Conservation (phyloP, 192 early-diverging fungal species). For the Pilobolus umbonatus region DNA sequence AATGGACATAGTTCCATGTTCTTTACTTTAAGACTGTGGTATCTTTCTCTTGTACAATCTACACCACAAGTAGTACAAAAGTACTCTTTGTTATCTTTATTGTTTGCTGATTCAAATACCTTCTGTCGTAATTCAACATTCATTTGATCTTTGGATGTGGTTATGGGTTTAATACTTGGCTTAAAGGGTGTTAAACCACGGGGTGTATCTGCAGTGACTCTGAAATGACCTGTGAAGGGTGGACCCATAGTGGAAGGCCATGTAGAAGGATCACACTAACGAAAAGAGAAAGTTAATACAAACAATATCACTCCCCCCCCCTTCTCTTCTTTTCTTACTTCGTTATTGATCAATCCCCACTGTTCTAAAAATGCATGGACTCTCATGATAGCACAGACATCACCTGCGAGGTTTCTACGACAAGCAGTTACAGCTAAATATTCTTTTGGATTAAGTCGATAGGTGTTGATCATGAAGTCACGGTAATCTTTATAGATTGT, state of each 20-base stretch:
- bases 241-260: conserved; percentile 89
- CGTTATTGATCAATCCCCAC: conserved; percentile 99
- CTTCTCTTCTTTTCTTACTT: conserved; percentile 46
- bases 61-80: conserved; percentile 89
- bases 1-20: conserved; percentile 81
- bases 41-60: conserved; percentile 75
- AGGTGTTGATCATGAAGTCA: conserved; percentile 98
- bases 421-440: conserved; percentile 98
- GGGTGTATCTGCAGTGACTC: conserved; percentile 93
- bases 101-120: conserved; percentile 46
- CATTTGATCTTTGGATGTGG: conserved; percentile 4
- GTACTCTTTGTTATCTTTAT: conserved; percentile 32
- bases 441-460: conserved; percentile 90
- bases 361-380: conserved; percentile 99
- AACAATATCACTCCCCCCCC: background rate
- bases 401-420: conserved; percentile 92
- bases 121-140: conserved; percentile 55
- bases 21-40: conserved; percentile 77
- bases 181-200: conserved; percentile 87
- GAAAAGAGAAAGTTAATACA: background rate
- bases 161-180: conserved; percentile 42
- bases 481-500: conserved; percentile 91
- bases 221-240: conserved; percentile 96
- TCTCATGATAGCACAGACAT: conserved; percentile 97
- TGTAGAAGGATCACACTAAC: conserved; percentile 85